A percentile compares a stretch with the other conserved stretches of the same genome.
Conservation (phyloP, 1,139 yeast genomes). For the Suhomyces bribrorum region DNA sequence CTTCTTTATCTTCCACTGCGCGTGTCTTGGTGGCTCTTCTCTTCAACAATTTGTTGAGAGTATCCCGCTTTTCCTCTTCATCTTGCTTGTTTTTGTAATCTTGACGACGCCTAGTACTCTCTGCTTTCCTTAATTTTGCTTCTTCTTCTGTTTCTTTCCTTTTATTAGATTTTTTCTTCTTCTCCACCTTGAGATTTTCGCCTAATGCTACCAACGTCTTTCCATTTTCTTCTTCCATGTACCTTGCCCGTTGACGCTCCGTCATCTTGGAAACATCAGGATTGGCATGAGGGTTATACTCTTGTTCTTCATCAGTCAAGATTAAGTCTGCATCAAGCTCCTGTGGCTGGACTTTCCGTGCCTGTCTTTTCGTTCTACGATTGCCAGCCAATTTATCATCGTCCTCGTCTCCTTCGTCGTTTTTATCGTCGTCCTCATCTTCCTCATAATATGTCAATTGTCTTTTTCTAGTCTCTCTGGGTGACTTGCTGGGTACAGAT, state of each 20-base stretch:
- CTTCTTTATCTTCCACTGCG: conserved; percentile 38
- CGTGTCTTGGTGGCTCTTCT: conserved; percentile 76
- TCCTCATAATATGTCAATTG: conserved; percentile 37
- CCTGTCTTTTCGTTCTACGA: conserved; percentile 14
- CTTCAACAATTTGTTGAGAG: conserved; percentile 79
- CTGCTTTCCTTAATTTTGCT: conserved; percentile 77
- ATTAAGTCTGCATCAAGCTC: conserved; percentile 42
- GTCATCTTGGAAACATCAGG: conserved; percentile 60
- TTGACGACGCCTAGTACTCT: conserved; percentile 84
- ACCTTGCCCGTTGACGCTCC: conserved; percentile 58
- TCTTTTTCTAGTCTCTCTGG: conserved; percentile 32
- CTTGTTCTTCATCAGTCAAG: conserved; percentile 47
- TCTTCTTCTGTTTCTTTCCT: conserved; percentile 80
- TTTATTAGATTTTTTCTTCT: conserved; percentile 28
- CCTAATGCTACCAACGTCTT: conserved; percentile 27
- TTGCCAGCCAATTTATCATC: conserved; percentile 13
- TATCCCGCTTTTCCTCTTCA: conserved; percentile 92
- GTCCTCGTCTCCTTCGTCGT: conserved; percentile 21
- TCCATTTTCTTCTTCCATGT: conserved; percentile 32
- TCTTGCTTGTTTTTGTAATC: conserved; percentile 79
- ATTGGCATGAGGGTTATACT: conserved; percentile 41
- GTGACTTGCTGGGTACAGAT: conserved; percentile 9
- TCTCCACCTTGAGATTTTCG: conserved; percentile 27
- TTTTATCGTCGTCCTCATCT: conserved; percentile 33
- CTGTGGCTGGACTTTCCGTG: conserved; percentile 13